A percentile compares a stretch with the other conserved stretches of the same genome.
Conservation (phyloP, 306 rosid genomes). For the Argentina anserina region DNA sequence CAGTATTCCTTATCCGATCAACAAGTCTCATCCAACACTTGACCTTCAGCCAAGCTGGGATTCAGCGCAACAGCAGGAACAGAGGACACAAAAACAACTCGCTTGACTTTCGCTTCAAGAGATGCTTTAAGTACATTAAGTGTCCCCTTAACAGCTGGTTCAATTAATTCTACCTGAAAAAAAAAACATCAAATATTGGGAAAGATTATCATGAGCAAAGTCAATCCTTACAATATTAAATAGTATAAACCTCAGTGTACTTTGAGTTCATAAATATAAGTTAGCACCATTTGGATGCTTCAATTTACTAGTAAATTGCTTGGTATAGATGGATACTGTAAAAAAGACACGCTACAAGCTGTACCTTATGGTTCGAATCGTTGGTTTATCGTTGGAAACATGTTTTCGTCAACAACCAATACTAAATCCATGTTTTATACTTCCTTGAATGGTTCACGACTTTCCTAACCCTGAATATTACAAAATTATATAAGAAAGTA, state of each 20-base stretch:
- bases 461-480: too few species aligned
- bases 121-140: conserved; percentile 42
- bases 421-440: too few species aligned
- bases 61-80: conserved; percentile 24
- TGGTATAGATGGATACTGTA: too few species aligned
- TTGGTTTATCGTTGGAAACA: too few species aligned
- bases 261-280: neutral
- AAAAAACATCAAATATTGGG: neutral
- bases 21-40: conserved; percentile 36
- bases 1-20: conserved; percentile 50
- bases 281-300: neutral
- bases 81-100: conserved; percentile 41
- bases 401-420: too few species aligned
- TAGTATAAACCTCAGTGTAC: neutral
- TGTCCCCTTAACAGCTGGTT: conserved; percentile 71
- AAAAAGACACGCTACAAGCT: too few species aligned
- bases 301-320: too few species aligned
- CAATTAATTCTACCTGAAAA: conserved; percentile 52
- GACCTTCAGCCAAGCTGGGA: conserved; percentile 36
- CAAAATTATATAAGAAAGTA: too few species aligned
- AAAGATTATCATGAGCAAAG: neutral
- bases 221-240: neutral
- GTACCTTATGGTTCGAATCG: too few species aligned
- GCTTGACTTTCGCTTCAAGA: conserved; percentile 35
- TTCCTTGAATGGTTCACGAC: too few species aligned